A percentile compares a stretch with the other conserved stretches of the same genome.
Conservation (phyloP, 768 basidiomycete species). For the Tephrocybe sp. region DNA sequence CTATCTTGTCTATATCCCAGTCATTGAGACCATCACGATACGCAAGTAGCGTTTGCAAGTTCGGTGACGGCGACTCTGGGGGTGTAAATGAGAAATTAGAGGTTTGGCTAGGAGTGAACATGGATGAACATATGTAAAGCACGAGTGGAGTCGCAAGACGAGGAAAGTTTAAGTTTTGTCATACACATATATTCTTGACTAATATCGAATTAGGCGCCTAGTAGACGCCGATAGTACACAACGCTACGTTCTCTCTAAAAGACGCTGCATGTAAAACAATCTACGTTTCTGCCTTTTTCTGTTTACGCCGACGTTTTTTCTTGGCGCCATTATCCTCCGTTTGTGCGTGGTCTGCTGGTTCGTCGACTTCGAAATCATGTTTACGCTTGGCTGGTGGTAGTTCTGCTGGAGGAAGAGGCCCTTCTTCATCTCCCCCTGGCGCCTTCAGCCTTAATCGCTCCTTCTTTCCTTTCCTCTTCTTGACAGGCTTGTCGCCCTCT, state of each 20-base stretch:
- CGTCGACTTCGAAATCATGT: conserved; percentile 31
- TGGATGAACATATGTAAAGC: background rate
- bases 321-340: conserved; percentile 13
- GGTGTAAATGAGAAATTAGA: conserved; percentile 22
- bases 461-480: conserved; percentile 72
- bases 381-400: conserved; percentile 13
- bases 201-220: too few relatives aligned
- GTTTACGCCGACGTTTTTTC: conserved; percentile 32
- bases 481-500: conserved; percentile 29
- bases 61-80: conserved; percentile 28
- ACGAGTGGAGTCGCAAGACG: too few relatives aligned
- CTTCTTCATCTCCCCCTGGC: conserved; percentile 21
- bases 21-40: conserved; percentile 29
- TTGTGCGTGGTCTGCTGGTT: conserved; percentile 42
- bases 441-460: conserved; percentile 54
- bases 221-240: too few relatives aligned
- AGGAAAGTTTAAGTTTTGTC: too few relatives aligned
- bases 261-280: background rate
- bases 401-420: background rate
- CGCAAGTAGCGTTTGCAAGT: conserved; percentile 30
- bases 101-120: conserved; percentile 24
- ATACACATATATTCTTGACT: too few relatives aligned
- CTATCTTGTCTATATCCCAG: conserved; percentile 26
- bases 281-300: conserved; percentile 16
- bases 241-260: background rate